Base-by-base conservation (phyloP, 805 yeast species). In the Metschnikowia drakensbergensis region DNA sequence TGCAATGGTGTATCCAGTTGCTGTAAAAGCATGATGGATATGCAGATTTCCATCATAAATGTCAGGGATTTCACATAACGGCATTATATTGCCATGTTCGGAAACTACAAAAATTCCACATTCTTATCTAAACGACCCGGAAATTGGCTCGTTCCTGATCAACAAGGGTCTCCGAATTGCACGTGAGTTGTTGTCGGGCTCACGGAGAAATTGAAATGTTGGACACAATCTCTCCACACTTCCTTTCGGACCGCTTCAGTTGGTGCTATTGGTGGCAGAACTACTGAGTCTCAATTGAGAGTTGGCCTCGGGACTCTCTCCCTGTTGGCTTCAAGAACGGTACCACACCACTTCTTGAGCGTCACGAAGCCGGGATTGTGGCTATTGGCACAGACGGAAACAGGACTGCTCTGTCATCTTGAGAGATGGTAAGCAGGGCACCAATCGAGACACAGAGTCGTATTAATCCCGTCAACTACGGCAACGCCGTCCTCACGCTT, bases 251-350 rank as follows among this genome's bases (percentile, higher is more conserved):
- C 68, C 77, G 90, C 59, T 78, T 92, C 57, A 86, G 96, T 31
- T 58, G 99, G 99, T 62, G 99, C 99, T 52, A 91, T 92, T 71
- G 99, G 99, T 65, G 99, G 99, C 49, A 85, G 99, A 76, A 92
- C 99, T 50, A 92, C 99, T 42, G 99, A 92, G 74, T 92, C 97
- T 38, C 99, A 92, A 71, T 81, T 92, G 52, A 72, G 99, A 92
- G 73, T 81, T 92, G 60, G 96, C 98, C 22, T 90, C 97, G 6
- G 99, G 99, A 46, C 77, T 94, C 53, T 88, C 94, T 92, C 92
- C 99, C 99, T 50, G 83, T 92, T 49, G 99, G 99, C 44, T 92
- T 92, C 86, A 92, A 92, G 75, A 92, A 92, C 68, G 99, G 98
- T 69, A 92, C 99, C 37, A 42, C 99, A 92, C 66, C 97, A 91